Evolutionary conservation across 192 early-diverging fungal species (phyloP).

Genomic region (Backusella morwellensis): DNA sequence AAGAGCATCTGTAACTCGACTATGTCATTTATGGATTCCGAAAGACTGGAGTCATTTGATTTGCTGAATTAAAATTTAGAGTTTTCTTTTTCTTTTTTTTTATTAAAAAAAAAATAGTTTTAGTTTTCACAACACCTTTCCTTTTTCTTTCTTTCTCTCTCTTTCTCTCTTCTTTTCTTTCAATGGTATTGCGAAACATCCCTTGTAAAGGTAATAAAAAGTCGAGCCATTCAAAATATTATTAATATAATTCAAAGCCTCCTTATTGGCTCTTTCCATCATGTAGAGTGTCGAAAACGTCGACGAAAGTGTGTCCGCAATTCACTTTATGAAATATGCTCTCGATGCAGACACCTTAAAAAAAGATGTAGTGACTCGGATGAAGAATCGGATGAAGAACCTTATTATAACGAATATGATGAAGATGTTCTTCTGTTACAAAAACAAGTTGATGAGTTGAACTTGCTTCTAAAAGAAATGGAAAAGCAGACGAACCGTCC

Average conservation of each 20-base stretch:
- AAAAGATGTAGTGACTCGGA: background rate
- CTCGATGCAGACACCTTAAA: background rate
- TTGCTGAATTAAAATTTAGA: background rate
- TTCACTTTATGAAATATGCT: background rate
- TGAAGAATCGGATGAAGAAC: background rate
- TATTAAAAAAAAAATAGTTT: no score
- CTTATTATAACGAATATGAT: background rate
- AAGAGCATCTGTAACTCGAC: no score
- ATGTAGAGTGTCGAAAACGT: background rate
- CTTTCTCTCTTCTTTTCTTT: background rate
- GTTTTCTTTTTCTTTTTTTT: no score
- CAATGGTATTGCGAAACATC: background rate
- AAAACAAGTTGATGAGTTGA: background rate
- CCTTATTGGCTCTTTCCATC: background rate
- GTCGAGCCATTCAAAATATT: background rate
- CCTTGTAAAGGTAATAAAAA: background rate
- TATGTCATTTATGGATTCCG: no score
- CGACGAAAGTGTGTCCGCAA: background rate
- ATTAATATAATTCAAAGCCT: background rate
- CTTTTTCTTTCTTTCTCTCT: background rate
- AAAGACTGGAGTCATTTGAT: background rate
- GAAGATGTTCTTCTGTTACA: background rate
- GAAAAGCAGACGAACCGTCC: background rate
- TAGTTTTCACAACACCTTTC: no score
- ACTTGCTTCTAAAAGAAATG: background rate